Evolutionary conservation across 768 basidiomycete genomes (phyloP).

Genomic region (Peribolospora baueri): DNA sequence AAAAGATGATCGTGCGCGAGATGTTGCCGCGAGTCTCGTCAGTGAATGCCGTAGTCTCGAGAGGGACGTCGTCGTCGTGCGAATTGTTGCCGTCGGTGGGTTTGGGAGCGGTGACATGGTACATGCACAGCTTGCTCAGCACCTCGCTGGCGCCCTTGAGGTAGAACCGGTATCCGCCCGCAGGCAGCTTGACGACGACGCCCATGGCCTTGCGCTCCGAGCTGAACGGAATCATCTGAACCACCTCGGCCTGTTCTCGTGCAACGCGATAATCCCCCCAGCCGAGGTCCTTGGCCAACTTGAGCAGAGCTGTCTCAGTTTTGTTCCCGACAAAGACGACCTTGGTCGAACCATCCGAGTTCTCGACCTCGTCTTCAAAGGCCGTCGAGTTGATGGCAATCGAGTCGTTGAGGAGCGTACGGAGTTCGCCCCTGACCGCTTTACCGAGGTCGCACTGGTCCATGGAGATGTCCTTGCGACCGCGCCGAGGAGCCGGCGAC

Average conservation of each 20-base stretch:
- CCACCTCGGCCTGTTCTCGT: slow-evolving; percentile 34
- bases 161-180: slow-evolving; percentile 37
- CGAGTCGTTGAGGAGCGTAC: slow-evolving; percentile 49
- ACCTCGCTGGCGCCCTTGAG: slow-evolving; percentile 91
- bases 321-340: slow-evolving; percentile 61
- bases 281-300: slow-evolving; percentile 52
- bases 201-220: slow-evolving; percentile 89
- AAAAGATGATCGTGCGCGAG: slow-evolving; percentile 80
- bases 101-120: slow-evolving; percentile 30
- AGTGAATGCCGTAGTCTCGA: slow-evolving; percentile 41
- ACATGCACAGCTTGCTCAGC: slow-evolving; percentile 46
- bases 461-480: slow-evolving; percentile 50
- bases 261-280: slow-evolving; percentile 50
- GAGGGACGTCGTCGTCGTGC: slow-evolving; percentile 14
- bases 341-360: slow-evolving; percentile 32
- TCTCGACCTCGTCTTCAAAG: slow-evolving; percentile 45
- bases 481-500: background rate
- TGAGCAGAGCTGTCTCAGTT: slow-evolving; percentile 76
- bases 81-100: slow-evolving; percentile 3
- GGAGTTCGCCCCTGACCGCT: slow-evolving; percentile 36
- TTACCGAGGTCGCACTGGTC: slow-evolving; percentile 48
- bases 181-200: slow-evolving; percentile 44
- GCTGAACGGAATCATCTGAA: slow-evolving; percentile 83
- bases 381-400: slow-evolving; percentile 86
- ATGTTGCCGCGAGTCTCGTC: slow-evolving; percentile 54